Evolutionary conservation across 202 grass and related monocot genomes (phyloP).

Genomic region (Bolboschoenoplectus hybrid): DNA sequence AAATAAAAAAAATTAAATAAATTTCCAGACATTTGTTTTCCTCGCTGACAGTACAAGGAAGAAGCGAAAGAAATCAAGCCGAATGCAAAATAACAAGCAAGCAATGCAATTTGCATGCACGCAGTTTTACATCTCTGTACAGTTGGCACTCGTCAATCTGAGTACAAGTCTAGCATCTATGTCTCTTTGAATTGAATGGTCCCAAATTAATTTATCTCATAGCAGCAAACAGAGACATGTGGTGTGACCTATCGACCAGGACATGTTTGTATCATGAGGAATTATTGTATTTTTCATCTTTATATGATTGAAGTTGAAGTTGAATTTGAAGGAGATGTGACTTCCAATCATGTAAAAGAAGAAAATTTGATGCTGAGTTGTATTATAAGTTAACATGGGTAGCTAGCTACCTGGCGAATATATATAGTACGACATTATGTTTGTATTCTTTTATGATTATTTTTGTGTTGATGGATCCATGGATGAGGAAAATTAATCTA

Average conservation of each 20-base stretch:
- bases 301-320: neutral
- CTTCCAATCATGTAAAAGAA: conserved; percentile 19
- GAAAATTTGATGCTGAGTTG: neutral
- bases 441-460: neutral
- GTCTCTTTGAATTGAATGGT: conserved; percentile 31
- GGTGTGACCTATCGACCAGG: conserved; percentile 17
- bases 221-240: conserved; percentile 29
- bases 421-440: neutral
- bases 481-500: neutral
- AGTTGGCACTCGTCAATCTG: conserved; percentile 13
- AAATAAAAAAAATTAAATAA: neutral
- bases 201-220: conserved; percentile 20
- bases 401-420: neutral
- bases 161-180: neutral
- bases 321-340: neutral
- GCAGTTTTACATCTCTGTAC: conserved; percentile 16
- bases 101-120: conserved; percentile 32
- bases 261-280: conserved; percentile 12
- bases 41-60: neutral
- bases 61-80: neutral
- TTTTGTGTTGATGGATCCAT: neutral
- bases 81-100: conserved; percentile 23
- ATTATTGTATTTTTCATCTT: conserved; percentile 27
- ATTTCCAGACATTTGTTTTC: neutral
- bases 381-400: neutral